Percentiles rank a stretch among this genome's conserved stretches.
Conservation (phyloP, 202 grass and related monocot species). For the Elaeis oleifera region DNA sequence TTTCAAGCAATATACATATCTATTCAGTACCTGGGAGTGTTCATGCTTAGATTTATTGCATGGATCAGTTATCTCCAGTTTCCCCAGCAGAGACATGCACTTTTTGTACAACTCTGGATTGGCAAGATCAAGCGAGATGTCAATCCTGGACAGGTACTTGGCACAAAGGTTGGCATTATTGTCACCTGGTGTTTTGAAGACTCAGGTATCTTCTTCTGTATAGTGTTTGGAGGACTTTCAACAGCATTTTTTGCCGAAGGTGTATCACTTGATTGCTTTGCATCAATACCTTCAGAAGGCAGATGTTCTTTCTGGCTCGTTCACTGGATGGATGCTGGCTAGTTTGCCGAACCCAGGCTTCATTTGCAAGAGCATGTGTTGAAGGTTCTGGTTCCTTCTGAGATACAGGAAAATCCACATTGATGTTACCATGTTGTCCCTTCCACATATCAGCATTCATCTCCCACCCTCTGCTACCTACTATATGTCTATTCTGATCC, state of each 20-base stretch:
- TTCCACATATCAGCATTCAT: slow-evolving; percentile 20
- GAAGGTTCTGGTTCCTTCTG: slow-evolving; percentile 14
- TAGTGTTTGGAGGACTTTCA: slow-evolving; percentile 2
- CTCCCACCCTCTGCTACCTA: slow-evolving; percentile 1
- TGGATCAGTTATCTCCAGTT: slow-evolving; percentile 1
- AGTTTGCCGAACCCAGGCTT: slow-evolving; percentile 16
- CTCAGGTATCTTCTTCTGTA: slow-evolving; percentile 8
- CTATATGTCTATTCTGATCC: slow-evolving; percentile 13
- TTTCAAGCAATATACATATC: slow-evolving; percentile 1
- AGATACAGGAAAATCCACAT: slow-evolving; percentile 6
- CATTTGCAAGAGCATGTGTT: slow-evolving; percentile 10
- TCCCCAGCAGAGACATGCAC: slow-evolving; percentile 19
- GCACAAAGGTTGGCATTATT: slow-evolving; percentile 24
- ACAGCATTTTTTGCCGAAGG: slow-evolving; percentile 14
- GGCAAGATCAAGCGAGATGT: slow-evolving; percentile 35
- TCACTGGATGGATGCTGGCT: slow-evolving; percentile 7
- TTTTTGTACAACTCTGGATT: slow-evolving; percentile 31
- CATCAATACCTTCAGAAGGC: slow-evolving; percentile 13
- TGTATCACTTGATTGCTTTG: slow-evolving; percentile 20
- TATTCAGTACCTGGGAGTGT: slow-evolving; percentile 29
- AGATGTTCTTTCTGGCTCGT: not conserved
- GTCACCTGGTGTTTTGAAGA: slow-evolving; percentile 9
- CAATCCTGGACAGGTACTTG: slow-evolving; percentile 39
- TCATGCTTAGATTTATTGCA: slow-evolving; percentile 3
- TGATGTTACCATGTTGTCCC: slow-evolving; percentile 2